Evolutionary conservation across 1,284 basidiomycete genomes (phyloP), one percentile per base, ranked within the genome.

Genomic region (Macrocybe sp.): DNA sequence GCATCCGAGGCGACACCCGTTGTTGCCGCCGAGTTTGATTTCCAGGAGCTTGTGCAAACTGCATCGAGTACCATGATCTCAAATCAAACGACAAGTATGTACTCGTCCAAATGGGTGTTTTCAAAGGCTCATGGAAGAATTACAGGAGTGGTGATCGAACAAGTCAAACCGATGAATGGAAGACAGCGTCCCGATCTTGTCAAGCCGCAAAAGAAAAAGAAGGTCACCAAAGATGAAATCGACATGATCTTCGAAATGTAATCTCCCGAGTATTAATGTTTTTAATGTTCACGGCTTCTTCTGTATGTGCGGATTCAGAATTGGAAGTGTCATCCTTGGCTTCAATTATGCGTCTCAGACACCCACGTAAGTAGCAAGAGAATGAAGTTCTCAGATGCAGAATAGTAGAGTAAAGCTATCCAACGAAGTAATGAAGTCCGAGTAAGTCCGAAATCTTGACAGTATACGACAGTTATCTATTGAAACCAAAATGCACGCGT

Each of bases 221-320:
- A 63, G 47, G 65, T 61, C 54, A 41, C 51, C 66, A 72, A 62
- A 68, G 75, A 85, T 53, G 83, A 81, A 59, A 85, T 86, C 35
- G 84, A 87, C 55, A 76, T 76, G 22, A 85, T 87, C 30, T 87
- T 87, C 60, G 78, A 74, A 1, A 22, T 22, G 22, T 22, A 22
- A 22, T 3, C 22, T 3, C 22, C 4, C 3, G 22, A 22, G 22
- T 22, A 22, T 22, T 22, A 22, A 22, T 4, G 4, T 22, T 22
- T 22, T 22, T 22, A 22, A 22, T 22, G 22, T 4, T 22, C 22
- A 22, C 22, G 5, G 14, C 11, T 16, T 16, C 12, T 44, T 11
- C 2, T 14, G 14, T 14, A 1, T 14, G 32, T 43, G 39, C 49
- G 44, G 46, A 51, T 51, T 37, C 50, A 30, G 46, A 52, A 37